Base-by-base conservation (phyloP, 2,329 filamentous ascomycete species). In the Phaeomoniella chlamydospora region DNA sequence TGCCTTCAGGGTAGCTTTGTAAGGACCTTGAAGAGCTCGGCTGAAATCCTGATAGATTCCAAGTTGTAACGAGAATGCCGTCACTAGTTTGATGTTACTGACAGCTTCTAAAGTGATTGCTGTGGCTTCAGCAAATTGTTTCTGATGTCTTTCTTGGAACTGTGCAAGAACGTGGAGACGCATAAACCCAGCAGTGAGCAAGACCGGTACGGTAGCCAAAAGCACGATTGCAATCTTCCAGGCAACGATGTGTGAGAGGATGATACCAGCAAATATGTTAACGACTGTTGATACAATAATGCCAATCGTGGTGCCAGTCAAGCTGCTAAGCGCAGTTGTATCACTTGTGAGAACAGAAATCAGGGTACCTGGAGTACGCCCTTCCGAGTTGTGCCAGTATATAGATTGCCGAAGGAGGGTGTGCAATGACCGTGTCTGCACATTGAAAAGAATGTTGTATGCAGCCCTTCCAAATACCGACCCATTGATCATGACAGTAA, bases 171-270 rank as follows among this genome's bases (percentile, higher is more conserved):
- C 67, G 9, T 18, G 15, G 16, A 85, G 62, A 43, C 80, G 71
- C 70, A 85, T 73, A 42, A 80, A 68, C 0, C 80, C 80, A 0
- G 77, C 68, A 2, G 74, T 74, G 0, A 86, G 62, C 4, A 84
- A 67, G 6, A 85, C 56, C 0, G 80, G 81, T 0, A 85, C 72
- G 5, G 73, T 65, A 1, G 78, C 68, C 4, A 86, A 62, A 37
- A 77, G 78, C 3, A 86, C 80, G 11, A 86, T 56, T 0, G 79
- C 79, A 41, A 86, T 82, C 48, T 74, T 79, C 81, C 80, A 86
- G 2, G 77, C 77, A 33, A 86, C 64, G 31, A 83, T 72, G 42
- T 81, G 77, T 0, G 78, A 74, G 6, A 85, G 50, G 18, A 80
- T 70, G 37, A 84, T 74, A 1, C 75, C 77, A 0, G 70, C 72